phyloP scores from a whole-genome alignment of 2,329 filamentous ascomycete species.

The Colletotrichum acutatum region DNA sequence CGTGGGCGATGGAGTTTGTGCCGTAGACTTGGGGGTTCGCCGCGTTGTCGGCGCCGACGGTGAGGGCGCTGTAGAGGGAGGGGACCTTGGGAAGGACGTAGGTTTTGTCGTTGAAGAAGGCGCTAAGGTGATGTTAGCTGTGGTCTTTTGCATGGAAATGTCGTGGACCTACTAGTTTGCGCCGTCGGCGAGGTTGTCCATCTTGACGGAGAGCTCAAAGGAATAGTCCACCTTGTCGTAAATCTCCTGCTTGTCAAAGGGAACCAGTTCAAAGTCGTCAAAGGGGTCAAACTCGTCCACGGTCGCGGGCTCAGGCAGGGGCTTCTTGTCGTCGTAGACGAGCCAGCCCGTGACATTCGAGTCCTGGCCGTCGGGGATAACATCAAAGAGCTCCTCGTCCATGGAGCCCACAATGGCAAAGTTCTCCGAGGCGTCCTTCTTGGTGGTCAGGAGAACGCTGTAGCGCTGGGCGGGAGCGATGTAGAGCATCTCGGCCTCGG shows the following conservation, averaged over 20 bases:
- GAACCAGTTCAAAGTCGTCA: slow-evolving; percentile 66
- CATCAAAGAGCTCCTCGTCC: slow-evolving; percentile 49
- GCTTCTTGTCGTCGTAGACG: slow-evolving; percentile 43
- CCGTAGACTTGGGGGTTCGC: slow-evolving; percentile 63
- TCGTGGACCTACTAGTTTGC: slow-evolving; percentile 58
- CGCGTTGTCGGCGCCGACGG: slow-evolving; percentile 56
- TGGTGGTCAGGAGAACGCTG: slow-evolving; percentile 58
- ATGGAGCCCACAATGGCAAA: slow-evolving; percentile 59
- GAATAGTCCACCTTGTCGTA: slow-evolving; percentile 60
- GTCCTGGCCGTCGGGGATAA: slow-evolving; percentile 64
- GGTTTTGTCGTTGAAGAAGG: slow-evolving; percentile 71
- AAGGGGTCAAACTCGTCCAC: slow-evolving; percentile 59
- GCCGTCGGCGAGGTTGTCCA: slow-evolving; percentile 76
- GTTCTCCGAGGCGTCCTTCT: slow-evolving; percentile 55
- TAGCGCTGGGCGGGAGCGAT: slow-evolving; percentile 62
- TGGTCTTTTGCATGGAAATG: not conserved
- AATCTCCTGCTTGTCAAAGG: slow-evolving; percentile 61
- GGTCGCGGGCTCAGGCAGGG: slow-evolving; percentile 47
- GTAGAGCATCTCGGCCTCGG: slow-evolving; percentile 56
- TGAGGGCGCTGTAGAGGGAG: slow-evolving; percentile 74
- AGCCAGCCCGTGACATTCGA: slow-evolving; percentile 52
- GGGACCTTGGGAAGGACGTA: slow-evolving; percentile 74
- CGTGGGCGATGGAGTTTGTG: slow-evolving; percentile 58
- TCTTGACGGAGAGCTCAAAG: slow-evolving; percentile 61
- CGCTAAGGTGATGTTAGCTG: slow-evolving; percentile 42